phyloP scores from a whole-genome alignment of 1,284 basidiomycete species.

The Salmacisia buchloeana region DNA sequence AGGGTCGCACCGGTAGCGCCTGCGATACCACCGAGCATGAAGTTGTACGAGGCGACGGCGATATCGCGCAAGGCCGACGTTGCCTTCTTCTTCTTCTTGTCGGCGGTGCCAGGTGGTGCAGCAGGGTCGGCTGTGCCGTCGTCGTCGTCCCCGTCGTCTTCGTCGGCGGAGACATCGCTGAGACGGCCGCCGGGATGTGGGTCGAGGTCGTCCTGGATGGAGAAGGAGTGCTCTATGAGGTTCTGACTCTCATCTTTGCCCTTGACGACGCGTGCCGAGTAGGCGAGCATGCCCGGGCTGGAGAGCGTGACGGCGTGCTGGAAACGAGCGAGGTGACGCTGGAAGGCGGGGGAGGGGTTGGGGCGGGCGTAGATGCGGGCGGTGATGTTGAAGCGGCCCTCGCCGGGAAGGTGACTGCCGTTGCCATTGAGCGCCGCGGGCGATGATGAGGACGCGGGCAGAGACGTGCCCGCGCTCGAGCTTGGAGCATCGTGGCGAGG shows the following conservation, averaged over 20 bases:
- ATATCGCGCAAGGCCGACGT: conserved; percentile 26
- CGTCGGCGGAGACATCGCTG: neutral
- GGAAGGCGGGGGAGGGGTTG: conserved; percentile 37
- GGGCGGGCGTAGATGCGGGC: conserved; percentile 38
- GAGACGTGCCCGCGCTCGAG: too few species aligned
- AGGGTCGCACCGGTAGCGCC: conserved; percentile 84
- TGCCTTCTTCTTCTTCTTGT: conserved; percentile 17
- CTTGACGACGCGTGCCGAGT: conserved; percentile 37
- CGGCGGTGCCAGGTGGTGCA: neutral
- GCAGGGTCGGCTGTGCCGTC: neutral
- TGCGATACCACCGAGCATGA: conserved; percentile 82
- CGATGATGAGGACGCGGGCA: neutral
- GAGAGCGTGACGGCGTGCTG: conserved; percentile 35
- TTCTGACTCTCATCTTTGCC: conserved; percentile 30
- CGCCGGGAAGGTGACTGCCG: conserved; percentile 34
- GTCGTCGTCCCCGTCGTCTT: conserved; percentile 9
- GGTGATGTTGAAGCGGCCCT: conserved; percentile 39
- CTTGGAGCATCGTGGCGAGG: too few species aligned
- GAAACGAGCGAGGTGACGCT: conserved; percentile 36
- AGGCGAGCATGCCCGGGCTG: conserved; percentile 41
- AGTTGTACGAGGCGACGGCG: conserved; percentile 65
- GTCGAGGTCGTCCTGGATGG: conserved; percentile 42
- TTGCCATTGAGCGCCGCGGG: conserved; percentile 8
- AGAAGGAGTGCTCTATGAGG: conserved; percentile 42
- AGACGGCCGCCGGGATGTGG: conserved; percentile 20